Percentiles rank a stretch among this genome's conserved stretches.
These are phyloP conservation scores for Phylloporus sp. DNA, from an alignment of 1,284 basidiomycete genomes.

Conservation along the genomic window DNA sequence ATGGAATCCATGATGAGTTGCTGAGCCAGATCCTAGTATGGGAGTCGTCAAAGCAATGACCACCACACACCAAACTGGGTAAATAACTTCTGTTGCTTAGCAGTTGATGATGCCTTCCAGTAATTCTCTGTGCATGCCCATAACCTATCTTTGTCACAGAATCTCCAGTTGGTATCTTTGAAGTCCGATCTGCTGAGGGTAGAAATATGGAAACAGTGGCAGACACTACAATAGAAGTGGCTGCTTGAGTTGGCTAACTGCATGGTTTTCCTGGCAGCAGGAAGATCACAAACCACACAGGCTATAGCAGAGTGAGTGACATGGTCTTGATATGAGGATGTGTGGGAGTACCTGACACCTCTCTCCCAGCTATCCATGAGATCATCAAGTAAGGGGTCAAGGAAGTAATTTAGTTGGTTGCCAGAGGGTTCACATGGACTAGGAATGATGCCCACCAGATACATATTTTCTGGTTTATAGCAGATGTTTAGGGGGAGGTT, in stretches of 20 bases:
- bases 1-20: neutral
- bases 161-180: neutral
- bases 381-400: neutral
- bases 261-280: neutral
- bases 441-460: neutral
- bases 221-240: neutral
- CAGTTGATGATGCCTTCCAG: neutral
- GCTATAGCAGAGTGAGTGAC: neutral
- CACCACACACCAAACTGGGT: neutral
- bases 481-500: too few relatives aligned
- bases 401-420: neutral
- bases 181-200: neutral
- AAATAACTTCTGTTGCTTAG: neutral
- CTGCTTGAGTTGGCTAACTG: neutral
- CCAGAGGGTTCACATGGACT: neutral
- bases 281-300: neutral
- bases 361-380: neutral
- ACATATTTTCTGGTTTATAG: too few relatives aligned
- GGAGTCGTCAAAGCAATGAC: neutral
- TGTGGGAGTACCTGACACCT: neutral
- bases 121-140: neutral
- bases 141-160: neutral
- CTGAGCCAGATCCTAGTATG: neutral
- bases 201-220: neutral
- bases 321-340: neutral